Evolutionary conservation across 257 asterid genomes (phyloP).

Genomic region (Solanum gandarillasii): DNA sequence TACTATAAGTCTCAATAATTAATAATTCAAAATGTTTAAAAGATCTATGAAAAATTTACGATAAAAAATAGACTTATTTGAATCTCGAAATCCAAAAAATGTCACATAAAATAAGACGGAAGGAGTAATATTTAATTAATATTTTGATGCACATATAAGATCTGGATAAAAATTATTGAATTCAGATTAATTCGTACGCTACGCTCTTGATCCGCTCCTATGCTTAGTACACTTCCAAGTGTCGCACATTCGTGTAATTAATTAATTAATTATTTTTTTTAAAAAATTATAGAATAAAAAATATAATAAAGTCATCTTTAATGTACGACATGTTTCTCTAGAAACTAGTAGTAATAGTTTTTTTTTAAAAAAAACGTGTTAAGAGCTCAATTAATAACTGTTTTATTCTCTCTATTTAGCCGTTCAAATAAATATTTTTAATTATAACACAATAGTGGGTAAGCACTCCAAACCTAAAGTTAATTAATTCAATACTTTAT

Average conservation of each 20-base stretch:
- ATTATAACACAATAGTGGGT: neutral
- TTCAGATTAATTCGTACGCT: accelerated
- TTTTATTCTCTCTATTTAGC: neutral
- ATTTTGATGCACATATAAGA: neutral
- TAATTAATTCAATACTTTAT: neutral
- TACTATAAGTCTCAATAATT: too few relatives aligned
- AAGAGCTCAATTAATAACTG: neutral
- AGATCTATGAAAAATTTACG: too few relatives aligned
- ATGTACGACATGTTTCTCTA: neutral
- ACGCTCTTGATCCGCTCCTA: neutral
- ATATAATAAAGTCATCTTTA: neutral
- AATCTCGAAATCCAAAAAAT: too few relatives aligned
- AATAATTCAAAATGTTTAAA: too few relatives aligned
- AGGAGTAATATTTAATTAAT: neutral
- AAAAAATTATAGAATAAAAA: neutral
- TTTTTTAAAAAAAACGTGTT: neutral
- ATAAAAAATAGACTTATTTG: too few relatives aligned
- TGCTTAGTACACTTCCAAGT: neutral
- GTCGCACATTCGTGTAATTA: neutral
- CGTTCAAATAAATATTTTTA: neutral
- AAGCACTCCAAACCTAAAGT: neutral
- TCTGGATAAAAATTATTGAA: neutral
- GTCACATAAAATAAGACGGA: too few relatives aligned
- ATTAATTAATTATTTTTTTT: too few relatives aligned
- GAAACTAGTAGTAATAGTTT: neutral